Evolutionary conservation across 805 yeast species (phyloP).

Genomic region (Cyberlindnera mississippiensis): DNA sequence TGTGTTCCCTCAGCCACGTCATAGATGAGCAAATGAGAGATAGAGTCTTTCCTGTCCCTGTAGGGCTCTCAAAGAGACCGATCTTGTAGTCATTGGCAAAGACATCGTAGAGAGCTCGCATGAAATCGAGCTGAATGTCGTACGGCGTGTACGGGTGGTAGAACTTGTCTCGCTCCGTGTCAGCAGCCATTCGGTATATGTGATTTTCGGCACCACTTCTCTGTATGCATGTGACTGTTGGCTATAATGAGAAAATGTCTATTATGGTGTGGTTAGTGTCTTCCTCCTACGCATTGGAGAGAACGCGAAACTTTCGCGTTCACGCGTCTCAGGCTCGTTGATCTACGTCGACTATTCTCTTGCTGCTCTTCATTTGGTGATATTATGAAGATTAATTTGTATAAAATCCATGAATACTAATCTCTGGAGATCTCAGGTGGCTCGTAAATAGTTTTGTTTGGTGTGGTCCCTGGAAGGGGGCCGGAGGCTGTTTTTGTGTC

Average conservation of each 20-base stretch:
- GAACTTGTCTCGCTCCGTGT: conserved; percentile 30
- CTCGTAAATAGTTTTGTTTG: too few relatives aligned
- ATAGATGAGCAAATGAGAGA: conserved; percentile 81
- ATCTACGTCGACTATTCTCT: too few relatives aligned
- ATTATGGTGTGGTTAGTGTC: too few relatives aligned
- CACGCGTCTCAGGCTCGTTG: too few relatives aligned
- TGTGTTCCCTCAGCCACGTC: conserved; percentile 68
- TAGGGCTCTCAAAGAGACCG: conserved; percentile 88
- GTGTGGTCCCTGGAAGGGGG: not conserved
- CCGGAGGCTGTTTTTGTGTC: conserved; percentile 3
- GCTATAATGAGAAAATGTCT: too few relatives aligned
- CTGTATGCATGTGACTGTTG: too few relatives aligned
- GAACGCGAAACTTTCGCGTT: too few relatives aligned
- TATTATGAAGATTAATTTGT: too few relatives aligned
- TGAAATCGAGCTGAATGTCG: conserved; percentile 68
- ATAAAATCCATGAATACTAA: too few relatives aligned
- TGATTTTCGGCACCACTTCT: not conserved
- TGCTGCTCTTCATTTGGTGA: too few relatives aligned
- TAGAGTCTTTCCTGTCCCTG: conserved; percentile 92
- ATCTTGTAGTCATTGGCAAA: conserved; percentile 54
- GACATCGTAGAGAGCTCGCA: conserved; percentile 69
- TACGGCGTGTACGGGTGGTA: conserved; percentile 84
- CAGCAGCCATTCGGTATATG: conserved; percentile 9
- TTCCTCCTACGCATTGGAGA: too few relatives aligned
- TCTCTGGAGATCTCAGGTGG: too few relatives aligned